phyloP scores from a whole-genome alignment of 139 green algal species.

The Closterium sp. region DNA sequence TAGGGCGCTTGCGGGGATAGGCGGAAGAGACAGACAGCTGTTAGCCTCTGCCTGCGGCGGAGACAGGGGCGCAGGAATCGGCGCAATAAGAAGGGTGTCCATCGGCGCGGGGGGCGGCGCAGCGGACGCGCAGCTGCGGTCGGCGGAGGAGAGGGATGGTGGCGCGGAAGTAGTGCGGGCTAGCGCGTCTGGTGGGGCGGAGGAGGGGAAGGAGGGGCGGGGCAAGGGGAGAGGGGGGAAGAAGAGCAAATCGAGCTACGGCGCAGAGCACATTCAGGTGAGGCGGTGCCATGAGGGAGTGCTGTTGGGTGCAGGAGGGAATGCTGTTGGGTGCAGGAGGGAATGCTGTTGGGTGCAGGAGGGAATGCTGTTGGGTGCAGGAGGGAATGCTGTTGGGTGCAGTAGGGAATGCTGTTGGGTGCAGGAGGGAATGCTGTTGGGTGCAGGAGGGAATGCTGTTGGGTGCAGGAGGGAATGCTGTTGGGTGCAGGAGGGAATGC shows the following conservation, averaged over 20 bases:
- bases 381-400: too few species aligned
- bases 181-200: background rate
- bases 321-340: too few species aligned
- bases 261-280: background rate
- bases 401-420: too few species aligned
- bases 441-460: too few species aligned
- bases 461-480: too few species aligned
- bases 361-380: too few species aligned
- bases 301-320: too few species aligned
- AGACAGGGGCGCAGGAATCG: background rate
- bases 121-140: background rate
- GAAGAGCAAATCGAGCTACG: background rate
- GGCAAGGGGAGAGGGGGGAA: background rate
- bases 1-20: background rate
- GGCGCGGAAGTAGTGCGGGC: background rate
- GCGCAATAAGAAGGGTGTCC: background rate
- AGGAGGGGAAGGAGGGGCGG: background rate
- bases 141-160: background rate
- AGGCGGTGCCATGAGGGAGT: background rate
- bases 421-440: too few species aligned
- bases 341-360: too few species aligned
- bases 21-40: background rate
- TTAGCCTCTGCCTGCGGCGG: background rate
- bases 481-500: too few species aligned
- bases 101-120: background rate